Conservation (phyloP, 768 basidiomycete species). For the Pulveroboletus ravenelii region DNA sequence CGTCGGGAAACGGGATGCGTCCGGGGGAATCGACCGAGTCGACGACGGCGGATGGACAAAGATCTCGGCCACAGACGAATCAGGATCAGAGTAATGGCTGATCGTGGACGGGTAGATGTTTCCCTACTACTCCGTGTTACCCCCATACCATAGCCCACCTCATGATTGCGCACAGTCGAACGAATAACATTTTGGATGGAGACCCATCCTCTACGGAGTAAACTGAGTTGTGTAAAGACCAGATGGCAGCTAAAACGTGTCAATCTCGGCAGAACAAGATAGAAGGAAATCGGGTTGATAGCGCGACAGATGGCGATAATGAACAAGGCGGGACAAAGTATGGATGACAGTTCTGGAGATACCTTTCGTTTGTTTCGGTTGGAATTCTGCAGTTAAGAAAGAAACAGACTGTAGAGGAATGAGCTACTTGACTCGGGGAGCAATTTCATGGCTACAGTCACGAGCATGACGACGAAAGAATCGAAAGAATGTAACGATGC, state of each 20-base stretch:
- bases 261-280: conserved; percentile 26
- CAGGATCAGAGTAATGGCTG: conserved; percentile 87
- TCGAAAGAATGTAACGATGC: conserved; percentile 23
- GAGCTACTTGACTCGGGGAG: conserved; percentile 17
- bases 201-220: conserved; percentile 30
- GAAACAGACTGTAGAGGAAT: conserved; percentile 16
- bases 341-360: conserved; percentile 27
- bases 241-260: conserved; percentile 20
- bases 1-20: conserved; percentile 42
- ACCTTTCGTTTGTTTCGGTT: conserved; percentile 32
- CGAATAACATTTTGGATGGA: conserved; percentile 26
- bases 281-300: conserved; percentile 14
- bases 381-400: conserved; percentile 28
- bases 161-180: conserved; percentile 10
- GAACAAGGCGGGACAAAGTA: conserved; percentile 27
- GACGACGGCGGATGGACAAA: conserved; percentile 63
- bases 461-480: conserved; percentile 23
- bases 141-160: conserved; percentile 20
- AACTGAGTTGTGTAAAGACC: conserved; percentile 15
- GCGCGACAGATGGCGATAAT: conserved; percentile 18
- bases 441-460: conserved; percentile 33
- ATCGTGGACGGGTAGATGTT: conserved; percentile 50
- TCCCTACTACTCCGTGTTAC: conserved; percentile 10
- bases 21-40: conserved; percentile 34
- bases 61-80: conserved; percentile 62